Conservation (phyloP, 371 early-diverging fungal species). For the Haplosporangium sp. region DNA sequence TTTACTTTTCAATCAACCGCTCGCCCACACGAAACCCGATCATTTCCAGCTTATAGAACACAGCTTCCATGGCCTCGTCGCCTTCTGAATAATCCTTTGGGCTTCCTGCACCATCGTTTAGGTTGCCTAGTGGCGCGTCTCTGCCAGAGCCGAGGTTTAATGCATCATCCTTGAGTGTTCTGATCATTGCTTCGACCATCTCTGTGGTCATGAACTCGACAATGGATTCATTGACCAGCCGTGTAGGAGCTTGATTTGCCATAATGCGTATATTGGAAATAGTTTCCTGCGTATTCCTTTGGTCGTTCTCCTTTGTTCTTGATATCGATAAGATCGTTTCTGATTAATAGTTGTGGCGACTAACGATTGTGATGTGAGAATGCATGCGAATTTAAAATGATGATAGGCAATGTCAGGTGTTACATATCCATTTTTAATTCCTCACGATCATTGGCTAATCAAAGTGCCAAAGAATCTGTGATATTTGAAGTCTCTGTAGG, state of each 20-base stretch:
- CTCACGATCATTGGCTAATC: no score
- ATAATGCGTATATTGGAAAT: conserved; percentile 1
- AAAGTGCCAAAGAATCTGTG: no score
- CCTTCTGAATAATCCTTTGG: conserved; percentile 59
- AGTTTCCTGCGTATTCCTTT: conserved; percentile 2
- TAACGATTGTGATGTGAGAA: no score
- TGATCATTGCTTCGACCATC: conserved; percentile 78
- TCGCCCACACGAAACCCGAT: conserved; percentile 92
- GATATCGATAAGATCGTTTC: no score
- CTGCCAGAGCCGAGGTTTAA: conserved; percentile 23
- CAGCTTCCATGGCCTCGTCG: conserved; percentile 81
- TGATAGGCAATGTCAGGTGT: no score
- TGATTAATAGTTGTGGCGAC: no score
- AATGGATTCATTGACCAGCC: conserved; percentile 69
- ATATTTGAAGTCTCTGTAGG: no score
- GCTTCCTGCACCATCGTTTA: conserved; percentile 43
- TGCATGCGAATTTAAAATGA: no score
- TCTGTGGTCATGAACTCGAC: conserved; percentile 85
- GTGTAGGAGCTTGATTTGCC: conserved; percentile 23
- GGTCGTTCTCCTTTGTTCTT: neutral
- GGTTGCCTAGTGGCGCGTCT: conserved; percentile 21
- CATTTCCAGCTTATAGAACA: conserved; percentile 87
- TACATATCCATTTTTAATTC: no score
- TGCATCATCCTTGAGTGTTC: conserved; percentile 59
- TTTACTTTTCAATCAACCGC: conserved; percentile 86